Base-by-base conservation (phyloP, 139 green algal genomes). In the Coccomyxa sp. region DNA sequence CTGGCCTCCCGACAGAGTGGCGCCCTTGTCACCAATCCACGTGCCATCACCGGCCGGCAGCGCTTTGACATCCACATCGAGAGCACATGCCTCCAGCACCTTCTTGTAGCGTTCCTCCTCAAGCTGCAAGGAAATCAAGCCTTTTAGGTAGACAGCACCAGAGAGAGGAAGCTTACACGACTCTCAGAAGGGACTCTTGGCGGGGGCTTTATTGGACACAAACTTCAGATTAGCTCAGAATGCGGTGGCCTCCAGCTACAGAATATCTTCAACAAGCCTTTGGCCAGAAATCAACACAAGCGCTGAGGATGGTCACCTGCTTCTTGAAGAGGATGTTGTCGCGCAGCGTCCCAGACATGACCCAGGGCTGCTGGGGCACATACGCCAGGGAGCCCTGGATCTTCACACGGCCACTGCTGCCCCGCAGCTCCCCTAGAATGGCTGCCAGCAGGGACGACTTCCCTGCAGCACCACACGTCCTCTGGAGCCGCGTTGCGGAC, bases 391-490 rank as follows among this genome's bases (percentile, higher is more conserved):
- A 71, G 54, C 76, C 73, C 18, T 39, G 8, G 29, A 84, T 33
- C 31, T 58, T 18, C 64, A 68, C 58, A 39, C 54, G 29, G 35
- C 79, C 79, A 34, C 29, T 37, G 41, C 75, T 22, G n/a, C 68
- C 74, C 1, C 83, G 70, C 75, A 95, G 77, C 81, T 97, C 91
- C 0, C 90, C 92, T 18, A 92, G 78, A 14, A 94, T 50, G 22
- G 90, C 92, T 10, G 80, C 64, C 58, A 97, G 83, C 58, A 97
- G 84, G 22, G 82, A 84, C 64, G 75, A 89, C 82, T 96, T 97
- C 34, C 93, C 92, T 83, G 79, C 40, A 73, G 4, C 18, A 40
- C 37, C 1, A 75, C 70, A 7, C 35, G 3, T 40, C 27, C 70
- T 29, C 31, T 4, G 2, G 31, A 73, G 31, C 68, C 22, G 68